Conservation (phyloP, 2,329 filamentous ascomycete genomes). For the Colletotrichum eremochloae region DNA sequence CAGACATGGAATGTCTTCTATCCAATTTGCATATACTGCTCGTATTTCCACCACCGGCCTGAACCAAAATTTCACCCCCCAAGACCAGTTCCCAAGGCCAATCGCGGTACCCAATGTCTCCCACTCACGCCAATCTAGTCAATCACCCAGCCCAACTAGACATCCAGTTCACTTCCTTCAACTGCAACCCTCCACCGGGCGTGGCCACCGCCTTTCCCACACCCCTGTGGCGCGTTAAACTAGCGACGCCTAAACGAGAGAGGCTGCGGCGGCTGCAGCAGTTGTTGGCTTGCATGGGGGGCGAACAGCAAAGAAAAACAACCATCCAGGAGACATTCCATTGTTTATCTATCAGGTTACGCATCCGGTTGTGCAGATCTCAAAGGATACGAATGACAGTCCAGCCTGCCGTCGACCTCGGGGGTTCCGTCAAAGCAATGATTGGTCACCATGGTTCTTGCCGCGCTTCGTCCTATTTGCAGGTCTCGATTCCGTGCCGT, state of each 20-base stretch:
- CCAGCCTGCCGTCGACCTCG: conserved; percentile 12
- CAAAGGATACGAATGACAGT: conserved; percentile 12
- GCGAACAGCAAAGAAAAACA: conserved; percentile 33
- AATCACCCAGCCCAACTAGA: conserved; percentile 1
- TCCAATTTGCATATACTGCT: not conserved
- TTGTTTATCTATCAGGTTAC: conserved; percentile 14
- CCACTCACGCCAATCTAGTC: conserved; percentile 24
- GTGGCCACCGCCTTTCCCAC: conserved; percentile 37
- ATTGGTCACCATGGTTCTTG: not conserved
- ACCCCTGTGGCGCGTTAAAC: conserved; percentile 39
- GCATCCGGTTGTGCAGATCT: conserved; percentile 16
- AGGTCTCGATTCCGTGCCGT: not conserved
- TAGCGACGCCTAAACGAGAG: conserved; percentile 36
- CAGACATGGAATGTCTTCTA: not conserved
- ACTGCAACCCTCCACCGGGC: conserved; percentile 30
- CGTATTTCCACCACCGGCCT: conserved; percentile 22
- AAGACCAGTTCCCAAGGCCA: not conserved
- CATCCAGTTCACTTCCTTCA: not conserved
- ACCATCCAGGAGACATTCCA: conserved; percentile 8
- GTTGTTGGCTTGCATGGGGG: conserved; percentile 18
- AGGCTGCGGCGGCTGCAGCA: conserved; percentile 21
- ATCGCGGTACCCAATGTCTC: conserved; percentile 5
- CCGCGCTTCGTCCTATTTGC: conserved; percentile 14
- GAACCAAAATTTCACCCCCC: conserved; percentile 9
- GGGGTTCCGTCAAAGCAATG: not conserved